Conservation (phyloP, 768 basidiomycete genomes). For the Cantharellus cinnabarinus region DNA sequence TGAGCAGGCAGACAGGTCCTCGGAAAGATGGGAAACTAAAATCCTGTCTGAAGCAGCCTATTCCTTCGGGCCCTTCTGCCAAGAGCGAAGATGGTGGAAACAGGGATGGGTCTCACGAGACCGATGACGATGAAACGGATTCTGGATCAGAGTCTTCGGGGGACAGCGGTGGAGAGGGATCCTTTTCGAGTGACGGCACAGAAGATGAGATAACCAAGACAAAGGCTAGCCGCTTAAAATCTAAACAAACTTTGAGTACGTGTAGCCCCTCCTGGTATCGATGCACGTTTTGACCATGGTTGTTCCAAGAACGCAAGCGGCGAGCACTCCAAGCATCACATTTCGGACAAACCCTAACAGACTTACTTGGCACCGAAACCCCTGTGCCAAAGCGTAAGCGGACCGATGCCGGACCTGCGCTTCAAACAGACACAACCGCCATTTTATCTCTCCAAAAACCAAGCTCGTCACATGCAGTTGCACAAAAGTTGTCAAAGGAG, state of each 20-base stretch:
- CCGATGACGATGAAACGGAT: constrained; percentile 5
- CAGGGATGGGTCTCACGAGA: constrained; percentile 7
- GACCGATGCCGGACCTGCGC: no score
- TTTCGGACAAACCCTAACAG: constrained; percentile 57
- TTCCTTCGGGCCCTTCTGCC: background rate
- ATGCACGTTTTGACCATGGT: background rate
- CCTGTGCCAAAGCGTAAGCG: constrained; percentile 26
- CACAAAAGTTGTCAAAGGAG: constrained; percentile 55
- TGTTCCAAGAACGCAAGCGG: constrained; percentile 40
- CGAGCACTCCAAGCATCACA: constrained; percentile 53
- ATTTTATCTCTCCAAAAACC: constrained; percentile 48
- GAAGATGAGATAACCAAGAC: constrained; percentile 43
- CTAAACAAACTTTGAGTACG: constrained; percentile 47
- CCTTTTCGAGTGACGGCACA: constrained; percentile 20
- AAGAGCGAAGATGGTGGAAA: constrained; percentile 6
- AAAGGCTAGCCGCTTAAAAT: constrained; percentile 31
- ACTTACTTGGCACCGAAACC: constrained; percentile 46
- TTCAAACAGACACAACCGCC: constrained; percentile 21
- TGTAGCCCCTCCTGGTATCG: background rate
- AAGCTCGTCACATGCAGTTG: constrained; percentile 30
- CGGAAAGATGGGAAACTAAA: no score
- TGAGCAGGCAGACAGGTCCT: background rate
- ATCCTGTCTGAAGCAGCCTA: background rate
- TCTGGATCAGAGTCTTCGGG: background rate
- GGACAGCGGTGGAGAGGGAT: background rate